Percentiles rank a stretch among this genome's conserved stretches.
Conservation (phyloP, 1,284 basidiomycete species). For the Fomes fomentarius region DNA sequence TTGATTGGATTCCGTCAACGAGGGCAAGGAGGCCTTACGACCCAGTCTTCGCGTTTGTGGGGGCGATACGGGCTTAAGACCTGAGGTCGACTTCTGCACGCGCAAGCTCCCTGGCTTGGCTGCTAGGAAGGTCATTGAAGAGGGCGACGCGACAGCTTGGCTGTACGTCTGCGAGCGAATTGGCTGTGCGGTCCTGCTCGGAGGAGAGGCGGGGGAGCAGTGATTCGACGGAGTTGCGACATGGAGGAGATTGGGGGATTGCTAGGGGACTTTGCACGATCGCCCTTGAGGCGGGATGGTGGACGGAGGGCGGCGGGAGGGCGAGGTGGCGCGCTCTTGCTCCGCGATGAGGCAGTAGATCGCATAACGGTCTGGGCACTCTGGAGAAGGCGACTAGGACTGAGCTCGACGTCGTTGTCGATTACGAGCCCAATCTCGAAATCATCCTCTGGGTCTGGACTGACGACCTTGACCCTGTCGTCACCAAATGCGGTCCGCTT, state of each 20-base stretch:
- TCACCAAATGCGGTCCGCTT: constrained; percentile 58
- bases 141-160: constrained; percentile 56
- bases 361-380: constrained; percentile 51
- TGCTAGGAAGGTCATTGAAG: constrained; percentile 57
- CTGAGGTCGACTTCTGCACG: constrained; percentile 79
- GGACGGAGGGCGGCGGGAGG: constrained; percentile 50
- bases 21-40: constrained; percentile 77
- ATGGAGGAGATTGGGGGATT: constrained; percentile 67
- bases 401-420: constrained; percentile 78
- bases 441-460: constrained; percentile 74
- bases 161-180: constrained; percentile 59
- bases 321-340: constrained; percentile 59
- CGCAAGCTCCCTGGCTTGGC: constrained; percentile 73
- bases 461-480: constrained; percentile 53
- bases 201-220: constrained; percentile 56
- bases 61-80: constrained; percentile 72
- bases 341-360: constrained; percentile 36
- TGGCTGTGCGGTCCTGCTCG: constrained; percentile 47
- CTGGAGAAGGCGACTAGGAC: constrained; percentile 68
- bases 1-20: constrained; percentile 62
- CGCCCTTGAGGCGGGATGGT: constrained; percentile 59
- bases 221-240: constrained; percentile 65
- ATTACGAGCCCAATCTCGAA: constrained; percentile 83
- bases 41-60: constrained; percentile 62
- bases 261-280: constrained; percentile 70